These are phyloP conservation scores for Tuber magnatum DNA, from an alignment of 495 filamentous ascomycete genomes.

Conservation along the genomic window DNA sequence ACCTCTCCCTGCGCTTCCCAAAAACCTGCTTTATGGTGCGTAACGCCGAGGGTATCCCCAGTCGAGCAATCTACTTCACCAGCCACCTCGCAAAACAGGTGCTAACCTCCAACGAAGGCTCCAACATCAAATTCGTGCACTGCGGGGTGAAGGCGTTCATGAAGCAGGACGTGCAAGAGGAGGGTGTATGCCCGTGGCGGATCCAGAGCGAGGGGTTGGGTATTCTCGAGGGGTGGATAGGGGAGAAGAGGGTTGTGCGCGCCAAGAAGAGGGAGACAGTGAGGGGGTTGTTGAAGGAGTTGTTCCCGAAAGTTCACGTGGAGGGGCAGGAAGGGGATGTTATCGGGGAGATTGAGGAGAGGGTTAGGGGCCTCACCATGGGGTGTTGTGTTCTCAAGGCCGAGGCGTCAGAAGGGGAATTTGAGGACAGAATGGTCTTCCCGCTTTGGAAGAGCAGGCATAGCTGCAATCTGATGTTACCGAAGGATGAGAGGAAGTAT, in stretches of 20 bases:
- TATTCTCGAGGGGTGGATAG: conserved; percentile 81
- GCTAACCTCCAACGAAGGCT: conserved; percentile 70
- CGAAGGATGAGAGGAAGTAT: conserved; percentile 77
- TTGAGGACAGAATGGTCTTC: conserved; percentile 73
- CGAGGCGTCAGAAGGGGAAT: conserved; percentile 59
- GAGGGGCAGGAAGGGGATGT: conserved; percentile 80
- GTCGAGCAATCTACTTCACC: conserved; percentile 93
- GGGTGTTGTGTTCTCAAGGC: conserved; percentile 87
- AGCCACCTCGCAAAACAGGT: conserved; percentile 76
- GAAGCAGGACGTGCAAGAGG: conserved; percentile 84
- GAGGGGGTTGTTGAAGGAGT: conserved; percentile 72
- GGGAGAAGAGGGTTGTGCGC: conserved; percentile 64
- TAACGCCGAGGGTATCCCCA: conserved; percentile 72
- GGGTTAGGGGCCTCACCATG: conserved; percentile 69
- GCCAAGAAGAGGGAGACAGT: conserved; percentile 70
- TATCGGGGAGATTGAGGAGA: conserved; percentile 79
- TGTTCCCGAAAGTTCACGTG: conserved; percentile 86
- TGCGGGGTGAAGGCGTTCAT: conserved; percentile 98
- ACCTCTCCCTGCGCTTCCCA: conserved; percentile 73
- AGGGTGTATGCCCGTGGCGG: conserved; percentile 79
- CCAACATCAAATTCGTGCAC: conserved; percentile 90
- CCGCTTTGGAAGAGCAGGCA: conserved; percentile 86
- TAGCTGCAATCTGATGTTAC: conserved; percentile 88
- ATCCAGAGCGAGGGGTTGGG: conserved; percentile 90
- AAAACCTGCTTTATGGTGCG: conserved; percentile 88